Percentiles rank a stretch among this genome's conserved stretches.
Conservation (phyloP, 2,329 filamentous ascomycete species). For the Seiridium cupressi region DNA sequence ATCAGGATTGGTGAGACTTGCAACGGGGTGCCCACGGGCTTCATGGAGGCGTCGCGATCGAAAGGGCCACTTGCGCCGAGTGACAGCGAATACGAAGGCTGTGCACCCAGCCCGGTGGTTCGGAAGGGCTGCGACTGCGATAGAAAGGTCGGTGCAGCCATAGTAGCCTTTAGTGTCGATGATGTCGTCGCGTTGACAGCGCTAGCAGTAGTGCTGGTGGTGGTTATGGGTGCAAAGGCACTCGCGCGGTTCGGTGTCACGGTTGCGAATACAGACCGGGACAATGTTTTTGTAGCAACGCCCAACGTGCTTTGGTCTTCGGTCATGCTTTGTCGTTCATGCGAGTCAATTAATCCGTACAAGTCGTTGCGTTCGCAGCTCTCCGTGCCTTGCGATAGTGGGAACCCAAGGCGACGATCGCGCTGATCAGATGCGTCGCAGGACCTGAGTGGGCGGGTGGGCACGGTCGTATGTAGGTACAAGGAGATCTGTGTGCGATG, state of each 20-base stretch:
- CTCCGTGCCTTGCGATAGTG: not conserved
- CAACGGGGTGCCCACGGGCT: constrained; percentile 36
- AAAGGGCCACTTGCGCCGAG: constrained; percentile 31
- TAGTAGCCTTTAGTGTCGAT: constrained; percentile 27
- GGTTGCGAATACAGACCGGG: constrained; percentile 20
- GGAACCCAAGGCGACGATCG: constrained; percentile 21
- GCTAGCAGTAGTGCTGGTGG: constrained; percentile 5
- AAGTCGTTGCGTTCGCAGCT: constrained; percentile 1
- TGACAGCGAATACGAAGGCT: constrained; percentile 31
- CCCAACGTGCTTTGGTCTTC: constrained; percentile 17
- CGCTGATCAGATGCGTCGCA: constrained; percentile 24
- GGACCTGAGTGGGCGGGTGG: constrained; percentile 11
- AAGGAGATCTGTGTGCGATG: not conserved
- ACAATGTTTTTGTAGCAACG: constrained; percentile 19
- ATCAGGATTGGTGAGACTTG: constrained; percentile 46
- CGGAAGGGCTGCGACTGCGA: constrained; percentile 38
- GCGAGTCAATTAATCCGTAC: constrained; percentile 11
- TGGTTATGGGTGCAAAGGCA: constrained; percentile 16
- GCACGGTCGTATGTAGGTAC: constrained; percentile 4
- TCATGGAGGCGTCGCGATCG: constrained; percentile 39
- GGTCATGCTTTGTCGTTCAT: constrained; percentile 26
- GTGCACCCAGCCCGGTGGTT: constrained; percentile 26
- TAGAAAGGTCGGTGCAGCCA: constrained; percentile 45
- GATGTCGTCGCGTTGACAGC: not conserved
- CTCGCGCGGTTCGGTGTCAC: constrained; percentile 23